Percentiles rank a stretch among this genome's conserved stretches.
phyloP scores from a whole-genome alignment of 1,284 basidiomycete species.

The Stereum hirsutum region DNA sequence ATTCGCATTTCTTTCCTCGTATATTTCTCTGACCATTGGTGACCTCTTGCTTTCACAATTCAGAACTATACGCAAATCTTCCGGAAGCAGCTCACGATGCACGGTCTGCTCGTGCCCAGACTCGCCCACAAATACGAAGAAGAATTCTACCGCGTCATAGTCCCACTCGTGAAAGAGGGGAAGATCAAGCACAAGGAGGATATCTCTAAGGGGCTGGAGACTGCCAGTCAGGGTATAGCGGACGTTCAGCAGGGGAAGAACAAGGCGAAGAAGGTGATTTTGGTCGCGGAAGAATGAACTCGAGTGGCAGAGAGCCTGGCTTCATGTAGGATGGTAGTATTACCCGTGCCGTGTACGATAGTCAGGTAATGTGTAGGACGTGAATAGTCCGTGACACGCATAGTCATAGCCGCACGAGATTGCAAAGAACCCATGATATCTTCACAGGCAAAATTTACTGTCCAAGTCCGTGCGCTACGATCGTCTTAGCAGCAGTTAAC shows the following conservation, averaged over 20 bases:
- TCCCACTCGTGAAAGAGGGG: constrained; percentile 41
- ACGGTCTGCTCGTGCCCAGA: constrained; percentile 49
- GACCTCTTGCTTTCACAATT: neutral
- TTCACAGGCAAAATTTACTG: no score
- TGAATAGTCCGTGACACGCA: no score
- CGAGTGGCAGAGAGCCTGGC: no score
- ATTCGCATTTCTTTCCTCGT: neutral
- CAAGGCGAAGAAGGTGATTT: constrained; percentile 45
- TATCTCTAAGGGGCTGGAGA: constrained; percentile 38
- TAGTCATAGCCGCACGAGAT: no score
- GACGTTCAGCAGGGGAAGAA: constrained; percentile 50
- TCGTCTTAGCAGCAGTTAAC: no score
- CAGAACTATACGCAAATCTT: constrained; percentile 29
- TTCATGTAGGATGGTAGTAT: no score
- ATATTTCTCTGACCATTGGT: no score
- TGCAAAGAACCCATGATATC: no score
- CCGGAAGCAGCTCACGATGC: constrained; percentile 39
- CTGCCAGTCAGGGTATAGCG: constrained; percentile 39
- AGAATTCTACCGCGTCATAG: constrained; percentile 43
- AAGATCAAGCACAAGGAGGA: constrained; percentile 54
- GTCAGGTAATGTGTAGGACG: no score
- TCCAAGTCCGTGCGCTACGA: no score
- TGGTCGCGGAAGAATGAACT: constrained; percentile 35
- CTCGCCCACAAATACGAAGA: constrained; percentile 26
- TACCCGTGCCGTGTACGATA: no score